Conservation (phyloP, 1,284 basidiomycete genomes). For the Cryptococcus sp. region DNA sequence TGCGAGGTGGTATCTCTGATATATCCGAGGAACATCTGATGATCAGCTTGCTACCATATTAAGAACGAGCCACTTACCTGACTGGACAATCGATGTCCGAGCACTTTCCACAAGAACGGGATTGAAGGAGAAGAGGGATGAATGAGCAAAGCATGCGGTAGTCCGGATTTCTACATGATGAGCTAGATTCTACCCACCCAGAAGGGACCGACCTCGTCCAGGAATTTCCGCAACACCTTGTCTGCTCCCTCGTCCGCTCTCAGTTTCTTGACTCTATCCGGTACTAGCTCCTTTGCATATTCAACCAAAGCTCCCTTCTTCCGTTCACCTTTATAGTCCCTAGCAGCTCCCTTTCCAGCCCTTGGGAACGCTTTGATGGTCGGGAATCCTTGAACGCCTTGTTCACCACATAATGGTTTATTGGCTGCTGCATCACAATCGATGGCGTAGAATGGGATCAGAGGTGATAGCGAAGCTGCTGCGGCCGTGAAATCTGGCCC, state of each 20-base stretch:
- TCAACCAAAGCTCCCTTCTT: conserved; percentile 69
- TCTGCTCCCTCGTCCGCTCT: conserved; percentile 49
- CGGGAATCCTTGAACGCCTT: conserved; percentile 87
- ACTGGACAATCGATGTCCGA: conserved; percentile 67
- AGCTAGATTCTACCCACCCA: neutral
- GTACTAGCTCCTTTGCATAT: conserved; percentile 70
- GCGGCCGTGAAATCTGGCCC: conserved; percentile 81
- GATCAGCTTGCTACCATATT: neutral
- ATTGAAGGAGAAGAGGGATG: conserved; percentile 67
- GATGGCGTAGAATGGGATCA: conserved; percentile 82
- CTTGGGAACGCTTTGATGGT: conserved; percentile 83
- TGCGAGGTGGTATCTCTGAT: conserved; percentile 60
- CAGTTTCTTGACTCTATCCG: conserved; percentile 61
- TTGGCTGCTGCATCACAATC: conserved; percentile 86
- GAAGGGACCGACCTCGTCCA: conserved; percentile 40
- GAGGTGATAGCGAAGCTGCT: conserved; percentile 69
- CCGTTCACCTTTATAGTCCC: conserved; percentile 70
- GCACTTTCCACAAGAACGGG: conserved; percentile 78
- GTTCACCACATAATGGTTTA: conserved; percentile 73
- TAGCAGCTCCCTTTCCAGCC: conserved; percentile 61
- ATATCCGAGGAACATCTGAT: conserved; percentile 59
- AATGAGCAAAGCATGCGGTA: conserved; percentile 66
- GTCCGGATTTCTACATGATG: conserved; percentile 51
- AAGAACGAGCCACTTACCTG: conserved; percentile 37
- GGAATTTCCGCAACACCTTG: conserved; percentile 24